phyloP scores from a whole-genome alignment of 1,284 basidiomycete genomes.

The Sparassis latifolia region DNA sequence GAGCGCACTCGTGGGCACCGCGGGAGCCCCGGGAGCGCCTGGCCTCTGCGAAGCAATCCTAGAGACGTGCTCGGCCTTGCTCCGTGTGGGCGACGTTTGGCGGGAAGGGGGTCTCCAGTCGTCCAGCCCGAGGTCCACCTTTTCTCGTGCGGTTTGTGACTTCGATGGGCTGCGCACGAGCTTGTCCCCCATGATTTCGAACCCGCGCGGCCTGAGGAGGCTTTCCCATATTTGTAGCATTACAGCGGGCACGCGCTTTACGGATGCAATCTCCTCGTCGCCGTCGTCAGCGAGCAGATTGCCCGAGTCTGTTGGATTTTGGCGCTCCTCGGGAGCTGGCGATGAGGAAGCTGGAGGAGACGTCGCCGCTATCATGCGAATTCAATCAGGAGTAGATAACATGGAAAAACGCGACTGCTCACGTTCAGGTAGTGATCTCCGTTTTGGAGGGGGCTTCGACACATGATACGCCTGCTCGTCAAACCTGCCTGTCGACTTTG shows the following conservation, averaged over 20 bases:
- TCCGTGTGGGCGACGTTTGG: slow-evolving; percentile 11
- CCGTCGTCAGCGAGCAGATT: slow-evolving; percentile 21
- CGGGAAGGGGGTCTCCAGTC: background rate
- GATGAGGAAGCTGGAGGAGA: slow-evolving; percentile 5
- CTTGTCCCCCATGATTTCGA: slow-evolving; percentile 46
- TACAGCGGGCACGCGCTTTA: slow-evolving; percentile 49
- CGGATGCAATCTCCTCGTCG: slow-evolving; percentile 47
- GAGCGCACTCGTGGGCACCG: slow-evolving; percentile 38
- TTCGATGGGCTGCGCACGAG: slow-evolving; percentile 52
- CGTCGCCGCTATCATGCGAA: background rate
- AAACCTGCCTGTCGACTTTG: slow-evolving; percentile 31
- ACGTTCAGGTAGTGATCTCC: slow-evolving; percentile 27
- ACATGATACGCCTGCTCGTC: slow-evolving; percentile 54
- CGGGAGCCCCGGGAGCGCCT: background rate
- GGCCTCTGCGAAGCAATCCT: slow-evolving; percentile 4
- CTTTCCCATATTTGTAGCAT: slow-evolving; percentile 63
- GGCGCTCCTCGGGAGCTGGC: background rate
- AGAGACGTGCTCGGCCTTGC: slow-evolving; percentile 5
- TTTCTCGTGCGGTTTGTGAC: slow-evolving; percentile 20
- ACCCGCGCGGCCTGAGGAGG: slow-evolving; percentile 58
- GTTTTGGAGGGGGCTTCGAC: slow-evolving; percentile 49
- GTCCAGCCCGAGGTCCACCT: background rate
- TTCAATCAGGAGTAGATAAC: background rate
- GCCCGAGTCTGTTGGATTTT: no score
- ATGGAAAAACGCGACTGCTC: slow-evolving; percentile 1